These are phyloP conservation scores for Croton setiger DNA, from an alignment of 441 rosid genomes.

Conservation along the genomic window DNA sequence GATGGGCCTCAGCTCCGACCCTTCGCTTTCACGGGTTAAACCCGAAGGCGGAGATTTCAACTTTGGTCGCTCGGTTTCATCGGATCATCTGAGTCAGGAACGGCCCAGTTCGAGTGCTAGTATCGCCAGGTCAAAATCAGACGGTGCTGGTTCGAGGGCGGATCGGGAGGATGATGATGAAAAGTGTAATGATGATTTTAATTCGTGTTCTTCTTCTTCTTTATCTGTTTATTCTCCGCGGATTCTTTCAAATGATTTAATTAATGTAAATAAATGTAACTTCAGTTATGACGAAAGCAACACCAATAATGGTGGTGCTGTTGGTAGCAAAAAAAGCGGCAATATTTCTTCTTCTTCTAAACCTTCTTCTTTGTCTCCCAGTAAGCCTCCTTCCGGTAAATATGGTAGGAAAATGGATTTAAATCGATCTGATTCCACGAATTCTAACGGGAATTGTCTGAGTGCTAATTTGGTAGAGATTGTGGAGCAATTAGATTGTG, in stretches of 20 bases:
- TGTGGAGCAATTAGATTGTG: conserved; percentile 34
- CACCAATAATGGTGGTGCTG: conserved; percentile 24
- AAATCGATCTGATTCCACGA: conserved; percentile 29
- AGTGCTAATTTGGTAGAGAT: conserved; percentile 31
- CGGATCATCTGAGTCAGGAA: conserved; percentile 37
- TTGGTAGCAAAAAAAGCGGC: conserved; percentile 11
- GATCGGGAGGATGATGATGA: conserved; percentile 20
- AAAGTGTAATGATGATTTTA: conserved; percentile 25
- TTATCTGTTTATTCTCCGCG: conserved; percentile 37
- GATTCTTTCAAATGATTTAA: conserved; percentile 32
- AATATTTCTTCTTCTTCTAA: conserved; percentile 7
- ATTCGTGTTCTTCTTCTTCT: conserved; percentile 32
- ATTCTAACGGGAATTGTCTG: conserved; percentile 20
- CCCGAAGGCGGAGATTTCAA: conserved; percentile 35
- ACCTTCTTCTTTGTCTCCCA: conserved; percentile 25
- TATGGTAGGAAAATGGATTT: conserved; percentile 33
- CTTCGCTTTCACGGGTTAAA: conserved; percentile 41
- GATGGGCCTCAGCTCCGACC: conserved; percentile 69
- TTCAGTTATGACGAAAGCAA: conserved; percentile 25
- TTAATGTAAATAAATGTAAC: conserved; percentile 41
- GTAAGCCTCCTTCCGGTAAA: conserved; percentile 50
- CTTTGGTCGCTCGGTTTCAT: conserved; percentile 43
- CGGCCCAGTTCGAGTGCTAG: conserved; percentile 28
- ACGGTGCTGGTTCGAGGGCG: conserved; percentile 28
- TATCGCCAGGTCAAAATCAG: conserved; percentile 63